These are phyloP conservation scores for Pythium phragmitis DNA, from an alignment of 352 stramenopile species.

Conservation along the genomic window DNA sequence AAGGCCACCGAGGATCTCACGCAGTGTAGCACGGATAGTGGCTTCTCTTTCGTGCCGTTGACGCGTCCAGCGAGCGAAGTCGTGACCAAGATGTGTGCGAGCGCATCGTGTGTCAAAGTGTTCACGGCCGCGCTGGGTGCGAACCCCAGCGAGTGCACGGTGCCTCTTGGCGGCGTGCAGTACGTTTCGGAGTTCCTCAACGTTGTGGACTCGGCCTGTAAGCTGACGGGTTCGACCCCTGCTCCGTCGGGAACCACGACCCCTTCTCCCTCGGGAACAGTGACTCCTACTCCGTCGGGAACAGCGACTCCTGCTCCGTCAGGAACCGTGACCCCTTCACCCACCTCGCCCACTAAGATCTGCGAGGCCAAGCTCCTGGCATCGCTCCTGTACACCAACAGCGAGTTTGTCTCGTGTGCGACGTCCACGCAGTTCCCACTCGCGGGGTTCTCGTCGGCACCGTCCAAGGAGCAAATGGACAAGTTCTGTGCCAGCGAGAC, in stretches of 20 bases:
- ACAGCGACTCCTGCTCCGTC: conserved; percentile 7
- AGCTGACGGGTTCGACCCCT: not conserved
- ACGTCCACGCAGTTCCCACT: conserved; percentile 6
- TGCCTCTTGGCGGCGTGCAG: conserved; percentile 7
- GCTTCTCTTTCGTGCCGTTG: conserved; percentile 24
- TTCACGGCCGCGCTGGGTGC: conserved; percentile 16
- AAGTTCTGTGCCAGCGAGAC: conserved; percentile 13
- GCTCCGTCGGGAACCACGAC: not conserved
- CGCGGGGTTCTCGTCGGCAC: not conserved
- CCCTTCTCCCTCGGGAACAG: not conserved
- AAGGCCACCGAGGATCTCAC: conserved; percentile 13
- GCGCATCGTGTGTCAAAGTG: conserved; percentile 22
- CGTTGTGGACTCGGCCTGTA: conserved; percentile 12
- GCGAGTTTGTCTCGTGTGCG: conserved; percentile 6
- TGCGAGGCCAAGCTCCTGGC: conserved; percentile 5
- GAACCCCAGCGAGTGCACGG: conserved; percentile 19
- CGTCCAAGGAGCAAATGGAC: conserved; percentile 17
- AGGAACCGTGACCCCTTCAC: not conserved
- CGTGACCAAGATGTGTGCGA: conserved; percentile 27
- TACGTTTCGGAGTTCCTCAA: conserved; percentile 20
- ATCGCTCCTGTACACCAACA: conserved; percentile 12
- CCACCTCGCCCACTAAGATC: too few species aligned
- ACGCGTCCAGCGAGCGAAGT: conserved; percentile 15
- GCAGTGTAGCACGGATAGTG: conserved; percentile 4
- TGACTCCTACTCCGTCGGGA: not conserved